Evolutionary conservation across 2,329 filamentous ascomycete genomes (phyloP).

Genomic region (Xylariaceae sp.): DNA sequence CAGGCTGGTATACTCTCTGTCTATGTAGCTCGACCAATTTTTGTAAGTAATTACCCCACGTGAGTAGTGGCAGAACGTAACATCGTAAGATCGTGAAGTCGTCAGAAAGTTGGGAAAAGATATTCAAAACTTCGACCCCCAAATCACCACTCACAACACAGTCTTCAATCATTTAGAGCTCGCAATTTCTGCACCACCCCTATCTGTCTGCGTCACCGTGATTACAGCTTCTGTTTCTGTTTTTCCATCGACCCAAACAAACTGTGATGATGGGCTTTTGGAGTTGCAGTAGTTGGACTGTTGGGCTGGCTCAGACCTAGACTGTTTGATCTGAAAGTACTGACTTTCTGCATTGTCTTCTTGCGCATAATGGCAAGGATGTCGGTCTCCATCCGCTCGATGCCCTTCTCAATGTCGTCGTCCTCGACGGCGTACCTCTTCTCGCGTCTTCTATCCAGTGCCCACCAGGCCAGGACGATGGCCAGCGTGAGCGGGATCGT

Average conservation of each 20-base stretch:
- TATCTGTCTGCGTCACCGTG: no score
- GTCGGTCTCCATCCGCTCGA: slow-evolving; percentile 55
- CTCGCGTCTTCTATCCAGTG: slow-evolving; percentile 52
- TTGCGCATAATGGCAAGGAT: slow-evolving; percentile 56
- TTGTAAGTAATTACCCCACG: no score
- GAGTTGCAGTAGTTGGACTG: neutral
- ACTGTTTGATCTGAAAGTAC: slow-evolving; percentile 48
- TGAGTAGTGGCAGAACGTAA: no score
- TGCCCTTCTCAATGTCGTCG: slow-evolving; percentile 50
- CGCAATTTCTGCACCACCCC: no score
- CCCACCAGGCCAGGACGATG: slow-evolving; percentile 56
- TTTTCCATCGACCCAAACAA: slow-evolving; percentile 4
- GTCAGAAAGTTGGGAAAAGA: no score
- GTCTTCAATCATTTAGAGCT: no score
- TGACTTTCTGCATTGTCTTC: slow-evolving; percentile 55
- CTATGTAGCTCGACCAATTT: no score
- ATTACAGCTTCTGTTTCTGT: no score
- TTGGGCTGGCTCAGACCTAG: neutral
- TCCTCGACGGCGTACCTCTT: slow-evolving; percentile 48
- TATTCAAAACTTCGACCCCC: no score
- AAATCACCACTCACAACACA: no score
- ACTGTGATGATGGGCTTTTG: slow-evolving; percentile 1
- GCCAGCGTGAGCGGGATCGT: slow-evolving; percentile 55
- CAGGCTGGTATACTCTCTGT: no score
- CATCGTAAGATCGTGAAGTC: no score